These are phyloP conservation scores for Daedaleopsis sinensis DNA, from an alignment of 768 basidiomycete genomes.

Conservation along the genomic window DNA sequence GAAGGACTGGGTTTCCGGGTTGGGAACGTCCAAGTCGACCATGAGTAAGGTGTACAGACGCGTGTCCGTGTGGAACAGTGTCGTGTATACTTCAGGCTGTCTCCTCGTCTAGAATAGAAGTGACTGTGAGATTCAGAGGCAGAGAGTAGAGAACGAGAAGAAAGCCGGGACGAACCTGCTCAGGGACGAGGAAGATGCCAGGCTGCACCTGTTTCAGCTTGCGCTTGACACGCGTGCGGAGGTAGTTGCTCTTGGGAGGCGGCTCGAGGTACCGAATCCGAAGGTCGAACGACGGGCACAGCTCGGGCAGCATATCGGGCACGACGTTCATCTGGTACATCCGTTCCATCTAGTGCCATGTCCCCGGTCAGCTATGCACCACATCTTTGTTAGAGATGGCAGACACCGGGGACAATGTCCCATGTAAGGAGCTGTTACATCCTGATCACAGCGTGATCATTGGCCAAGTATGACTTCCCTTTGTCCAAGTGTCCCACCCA, in stretches of 20 bases:
- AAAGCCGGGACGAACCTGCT: slow-evolving; percentile 54
- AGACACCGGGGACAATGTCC: no score
- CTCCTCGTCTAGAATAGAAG: slow-evolving; percentile 52
- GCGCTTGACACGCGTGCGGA: slow-evolving; percentile 28
- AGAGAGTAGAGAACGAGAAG: background rate
- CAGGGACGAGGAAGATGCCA: slow-evolving; percentile 66
- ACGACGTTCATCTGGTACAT: slow-evolving; percentile 89
- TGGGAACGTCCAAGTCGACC: slow-evolving; percentile 90
- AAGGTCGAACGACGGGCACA: slow-evolving; percentile 78
- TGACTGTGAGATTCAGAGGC: background rate
- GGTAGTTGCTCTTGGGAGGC: slow-evolving; percentile 31
- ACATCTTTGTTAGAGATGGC: no score
- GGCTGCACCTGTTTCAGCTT: slow-evolving; percentile 59
- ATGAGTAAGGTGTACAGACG: slow-evolving; percentile 88
- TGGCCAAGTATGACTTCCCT: no score
- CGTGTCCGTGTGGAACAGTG: slow-evolving; percentile 80
- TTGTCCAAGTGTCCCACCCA: no score
- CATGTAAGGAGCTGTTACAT: no score
- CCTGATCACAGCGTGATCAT: no score
- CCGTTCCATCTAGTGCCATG: slow-evolving; percentile 77
- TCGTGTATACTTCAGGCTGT: slow-evolving; percentile 68
- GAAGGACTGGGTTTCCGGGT: slow-evolving; percentile 64
- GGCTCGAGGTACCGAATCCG: slow-evolving; percentile 58
- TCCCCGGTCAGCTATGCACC: background rate
- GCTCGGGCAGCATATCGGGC: slow-evolving; percentile 77